Evolutionary conservation across 148 eudicot species (phyloP).

Genomic region (Rhododendron vialii): DNA sequence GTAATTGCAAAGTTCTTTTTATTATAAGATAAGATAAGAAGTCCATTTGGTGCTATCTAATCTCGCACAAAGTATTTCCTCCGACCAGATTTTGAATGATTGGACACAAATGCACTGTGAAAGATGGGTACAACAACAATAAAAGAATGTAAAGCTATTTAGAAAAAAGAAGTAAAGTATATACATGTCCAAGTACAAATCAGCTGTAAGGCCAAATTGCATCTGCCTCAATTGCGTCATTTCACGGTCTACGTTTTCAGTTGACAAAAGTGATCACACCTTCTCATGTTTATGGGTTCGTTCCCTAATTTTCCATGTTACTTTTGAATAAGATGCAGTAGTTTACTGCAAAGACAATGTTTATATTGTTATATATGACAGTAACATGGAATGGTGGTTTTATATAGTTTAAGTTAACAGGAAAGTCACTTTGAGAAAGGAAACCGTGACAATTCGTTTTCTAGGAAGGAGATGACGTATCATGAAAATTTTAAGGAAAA

Average conservation of each 20-base stretch:
- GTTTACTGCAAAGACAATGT: not conserved
- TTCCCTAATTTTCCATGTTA: not conserved
- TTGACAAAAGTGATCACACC: not conserved
- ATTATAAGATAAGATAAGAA: not conserved
- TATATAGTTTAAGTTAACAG: not conserved
- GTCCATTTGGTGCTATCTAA: not conserved
- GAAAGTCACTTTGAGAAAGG: not conserved
- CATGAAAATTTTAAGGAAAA: no score
- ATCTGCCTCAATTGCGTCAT: not conserved
- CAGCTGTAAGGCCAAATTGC: not conserved
- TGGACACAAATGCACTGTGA: not conserved
- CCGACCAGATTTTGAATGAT: not conserved
- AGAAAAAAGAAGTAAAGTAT: not conserved
- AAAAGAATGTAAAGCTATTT: not conserved
- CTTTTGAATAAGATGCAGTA: not conserved
- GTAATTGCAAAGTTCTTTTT: not conserved
- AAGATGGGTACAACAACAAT: not conserved
- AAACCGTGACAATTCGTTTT: not conserved
- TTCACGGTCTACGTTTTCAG: not conserved
- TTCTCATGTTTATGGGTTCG: not conserved
- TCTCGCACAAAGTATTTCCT: not conserved
- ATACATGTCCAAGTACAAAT: not conserved
- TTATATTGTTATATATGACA: not conserved
- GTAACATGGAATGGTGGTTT: not conserved
- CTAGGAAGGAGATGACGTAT: not conserved